Conservation (phyloP, 2,329 filamentous ascomycete genomes). For the Fusarium buxicola region DNA sequence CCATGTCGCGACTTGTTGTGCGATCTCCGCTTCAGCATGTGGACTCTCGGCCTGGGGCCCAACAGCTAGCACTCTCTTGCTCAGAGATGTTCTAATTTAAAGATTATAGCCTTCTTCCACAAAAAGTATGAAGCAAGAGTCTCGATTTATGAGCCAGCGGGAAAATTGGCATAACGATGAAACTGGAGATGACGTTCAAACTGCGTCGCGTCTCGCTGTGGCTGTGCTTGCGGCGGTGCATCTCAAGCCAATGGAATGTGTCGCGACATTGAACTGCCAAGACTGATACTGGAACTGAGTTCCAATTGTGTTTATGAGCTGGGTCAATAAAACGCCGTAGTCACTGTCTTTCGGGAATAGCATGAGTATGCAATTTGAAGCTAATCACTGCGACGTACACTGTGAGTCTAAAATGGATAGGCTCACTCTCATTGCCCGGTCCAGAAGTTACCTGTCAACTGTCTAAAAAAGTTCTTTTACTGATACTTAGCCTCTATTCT, state of each 20-base stretch:
- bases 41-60: not conserved
- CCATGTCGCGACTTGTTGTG: conserved; percentile 44
- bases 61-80: not conserved
- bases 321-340: too few species aligned
- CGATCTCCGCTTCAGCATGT: conserved; percentile 39
- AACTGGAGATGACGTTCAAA: not conserved
- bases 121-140: not conserved
- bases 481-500: not conserved
- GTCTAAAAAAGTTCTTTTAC: not conserved
- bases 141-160: too few species aligned
- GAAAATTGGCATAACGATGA: not conserved
- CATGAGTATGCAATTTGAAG: too few species aligned
- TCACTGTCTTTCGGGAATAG: too few species aligned
- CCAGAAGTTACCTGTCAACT: too few species aligned
- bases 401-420: too few species aligned
- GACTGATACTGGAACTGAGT: too few species aligned
- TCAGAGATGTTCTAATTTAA: too few species aligned
- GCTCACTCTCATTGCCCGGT: too few species aligned
- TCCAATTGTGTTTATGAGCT: too few species aligned
- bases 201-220: conserved; percentile 12
- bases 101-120: too few species aligned
- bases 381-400: too few species aligned
- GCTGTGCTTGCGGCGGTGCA: conserved; percentile 35
- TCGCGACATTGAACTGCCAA: not conserved
- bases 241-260: not conserved